Evolutionary conservation across 2,329 filamentous ascomycete genomes (phyloP), one percentile per base, ranked within the genome.

Genomic region (Zymoseptoria tritici): DNA sequence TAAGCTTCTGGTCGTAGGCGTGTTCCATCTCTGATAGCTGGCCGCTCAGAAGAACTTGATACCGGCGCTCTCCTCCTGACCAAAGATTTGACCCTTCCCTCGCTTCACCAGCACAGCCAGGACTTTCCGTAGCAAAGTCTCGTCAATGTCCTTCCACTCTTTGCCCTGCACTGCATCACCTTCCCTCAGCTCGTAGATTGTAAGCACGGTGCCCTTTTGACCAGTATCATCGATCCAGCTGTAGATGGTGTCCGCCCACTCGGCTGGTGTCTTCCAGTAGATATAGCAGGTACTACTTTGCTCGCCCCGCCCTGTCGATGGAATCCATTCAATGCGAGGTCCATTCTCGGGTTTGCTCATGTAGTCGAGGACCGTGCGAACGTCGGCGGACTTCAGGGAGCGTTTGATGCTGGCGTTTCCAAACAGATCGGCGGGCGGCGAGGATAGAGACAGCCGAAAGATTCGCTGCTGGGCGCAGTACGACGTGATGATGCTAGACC

Each of bases 81-180:
- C 93, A 77, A 99, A 97, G 24, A 97, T 85, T 75, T 97, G 93
- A 13, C 92, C 93, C 77, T 89, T 96, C 67, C 91, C 91, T 63
- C 88, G 84, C 80, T 95, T 96, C 42, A 96, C 92, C 54, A 97
- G 81, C 55, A 94, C 80, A 61, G 84, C 83, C 54, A 99, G 80
- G 46, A 90, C 88, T 74, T 88, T 91, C 66, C 88, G 83, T 70
- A 99, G 80, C 62, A 96, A 75, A 22, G 91, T 90, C 52, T 82
- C 80, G 72, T 97, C 92, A 79, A 99, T 89, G 21, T 67, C 68
- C 64, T 62, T 60, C 65, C 68, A 69, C 60, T 62, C 62, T 70
- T 74, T 71, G 22, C 66, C 85, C 60, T 79, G 75, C 2, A 89
- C 91, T 29, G 81, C 87, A 70, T 97, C 93, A n/a, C 93, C 90